Evolutionary conservation across 257 asterid genomes (phyloP), one percentile per base, ranked within the genome.

Genomic region (Nicotiana obtusifolia): DNA sequence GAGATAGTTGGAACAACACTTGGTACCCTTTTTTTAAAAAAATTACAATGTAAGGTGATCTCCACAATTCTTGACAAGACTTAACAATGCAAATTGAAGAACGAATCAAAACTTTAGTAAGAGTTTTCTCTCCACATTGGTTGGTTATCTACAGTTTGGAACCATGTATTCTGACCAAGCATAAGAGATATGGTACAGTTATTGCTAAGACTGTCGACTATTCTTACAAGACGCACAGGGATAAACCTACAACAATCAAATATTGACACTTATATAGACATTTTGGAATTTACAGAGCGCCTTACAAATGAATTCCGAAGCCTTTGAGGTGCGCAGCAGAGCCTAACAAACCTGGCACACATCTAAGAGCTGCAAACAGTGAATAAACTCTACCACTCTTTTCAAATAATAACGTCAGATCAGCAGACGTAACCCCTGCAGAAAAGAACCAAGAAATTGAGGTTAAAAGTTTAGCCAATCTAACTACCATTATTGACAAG

Each of bases 211-310:
- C 60, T 44, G 13, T 11, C 15, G n/a, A n/a, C 64, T 75, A 15
- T 73, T 73, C 79, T 73, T 73, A 73, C 79, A 73, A 73, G 79
- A 16, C 26, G 80, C 80, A 75, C 80, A 75, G 44, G 80, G 53
- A 52, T 75, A 26, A 52, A 75, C 26, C 80, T 75, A 75, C 64
- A 75, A 49, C 47, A 49, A 75, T 14, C 80, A 75, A 75, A 0
- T 75, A 75, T 75, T 75, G 8, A 75, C 44, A 75, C 17, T 75
- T 75, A 26, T 26, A 66, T 8, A 75, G 80, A 75, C 17, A 3
- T 75, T 49, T 49, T 26, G 47, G 80, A 9, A 75, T 49, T 49
- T 75, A 75, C 33, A 47, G 61, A 47, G 37, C 15, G 47, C 22
- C 61, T 44, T 73, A 47, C 37, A 49, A 49, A 49, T 52, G 44